phyloP scores from a whole-genome alignment of 1,139 yeast species.

The Hansenula lynferdii region DNA sequence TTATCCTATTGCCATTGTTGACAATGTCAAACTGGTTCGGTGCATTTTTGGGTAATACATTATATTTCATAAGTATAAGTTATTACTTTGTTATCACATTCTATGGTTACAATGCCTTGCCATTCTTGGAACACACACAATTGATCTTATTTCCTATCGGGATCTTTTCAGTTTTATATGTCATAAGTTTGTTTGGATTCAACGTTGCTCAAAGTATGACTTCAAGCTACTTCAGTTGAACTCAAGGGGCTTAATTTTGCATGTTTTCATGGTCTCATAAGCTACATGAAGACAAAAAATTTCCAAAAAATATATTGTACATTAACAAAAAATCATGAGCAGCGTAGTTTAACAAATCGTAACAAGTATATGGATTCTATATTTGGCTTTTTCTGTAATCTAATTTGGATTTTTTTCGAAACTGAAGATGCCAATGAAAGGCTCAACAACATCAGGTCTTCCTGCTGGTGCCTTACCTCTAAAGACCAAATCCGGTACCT shows the following conservation, averaged over 20 bases:
- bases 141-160: constrained; percentile 53
- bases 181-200: constrained; percentile 57
- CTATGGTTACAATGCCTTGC: constrained; percentile 82
- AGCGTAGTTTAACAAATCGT: no score
- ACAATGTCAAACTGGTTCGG: constrained; percentile 61
- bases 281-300: not conserved
- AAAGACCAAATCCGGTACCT: constrained; percentile 43
- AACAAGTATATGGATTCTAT: no score
- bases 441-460: constrained; percentile 47
- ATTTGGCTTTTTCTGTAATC: not conserved
- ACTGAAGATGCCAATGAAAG: constrained; percentile 52
- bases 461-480: constrained; percentile 53
- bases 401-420: constrained; percentile 34
- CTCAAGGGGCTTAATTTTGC: not conserved
- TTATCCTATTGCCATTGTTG: constrained; percentile 70
- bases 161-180: constrained; percentile 49
- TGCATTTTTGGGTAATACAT: constrained; percentile 67
- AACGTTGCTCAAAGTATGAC: constrained; percentile 71
- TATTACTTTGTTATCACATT: constrained; percentile 79
- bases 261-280: no score
- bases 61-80: constrained; percentile 67
- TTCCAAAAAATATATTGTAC: no score
- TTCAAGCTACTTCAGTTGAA: constrained; percentile 49
- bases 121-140: constrained; percentile 66
- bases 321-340: no score